These are phyloP conservation scores for Rhodotorula taiwanensis DNA, from an alignment of 768 basidiomycete species.

Conservation along the genomic window DNA sequence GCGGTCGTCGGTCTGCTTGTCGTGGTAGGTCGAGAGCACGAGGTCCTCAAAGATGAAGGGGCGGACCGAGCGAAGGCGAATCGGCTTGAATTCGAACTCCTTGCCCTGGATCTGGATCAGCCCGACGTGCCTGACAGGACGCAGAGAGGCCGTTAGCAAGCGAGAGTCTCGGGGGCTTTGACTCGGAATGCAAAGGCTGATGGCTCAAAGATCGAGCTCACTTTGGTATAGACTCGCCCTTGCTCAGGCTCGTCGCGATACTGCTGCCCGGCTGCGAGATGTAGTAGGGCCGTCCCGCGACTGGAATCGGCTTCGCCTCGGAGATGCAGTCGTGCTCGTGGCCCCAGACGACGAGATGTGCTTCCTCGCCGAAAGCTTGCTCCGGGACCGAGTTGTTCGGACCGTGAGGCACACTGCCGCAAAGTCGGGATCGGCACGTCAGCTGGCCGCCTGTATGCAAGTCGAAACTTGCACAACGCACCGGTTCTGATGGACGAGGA, in stretches of 20 bases:
- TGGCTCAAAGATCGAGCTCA: too few relatives aligned
- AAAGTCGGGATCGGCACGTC: too few relatives aligned
- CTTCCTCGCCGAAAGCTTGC: constrained; percentile 90
- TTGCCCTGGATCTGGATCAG: constrained; percentile 80
- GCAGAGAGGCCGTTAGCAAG: too few relatives aligned
- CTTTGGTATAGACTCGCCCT: constrained; percentile 90
- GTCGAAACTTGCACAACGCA: constrained; percentile 43
- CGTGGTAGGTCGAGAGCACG: constrained; percentile 64
- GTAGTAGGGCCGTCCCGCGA: constrained; percentile 82
- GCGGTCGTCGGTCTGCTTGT: constrained; percentile 66
- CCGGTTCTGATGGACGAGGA: constrained; percentile 95
- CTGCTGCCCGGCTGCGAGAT: constrained; percentile 93
- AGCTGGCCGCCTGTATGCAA: not conserved
- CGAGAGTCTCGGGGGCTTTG: too few relatives aligned
- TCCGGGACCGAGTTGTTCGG: constrained; percentile 93
- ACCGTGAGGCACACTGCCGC: constrained; percentile 88
- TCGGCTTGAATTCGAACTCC: constrained; percentile 74
- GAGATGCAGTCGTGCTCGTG: constrained; percentile 98
- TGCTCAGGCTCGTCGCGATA: constrained; percentile 86
- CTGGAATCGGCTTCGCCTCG: constrained; percentile 62
- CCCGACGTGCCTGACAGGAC: constrained; percentile 68
- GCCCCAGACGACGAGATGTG: constrained; percentile 93
- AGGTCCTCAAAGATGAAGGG: constrained; percentile 88
- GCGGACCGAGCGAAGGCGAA: constrained; percentile 82
- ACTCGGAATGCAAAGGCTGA: not conserved